Percentiles rank a stretch among this genome's conserved stretches.
Conservation (phyloP, 768 basidiomycete genomes). For the Mycena rosella region DNA sequence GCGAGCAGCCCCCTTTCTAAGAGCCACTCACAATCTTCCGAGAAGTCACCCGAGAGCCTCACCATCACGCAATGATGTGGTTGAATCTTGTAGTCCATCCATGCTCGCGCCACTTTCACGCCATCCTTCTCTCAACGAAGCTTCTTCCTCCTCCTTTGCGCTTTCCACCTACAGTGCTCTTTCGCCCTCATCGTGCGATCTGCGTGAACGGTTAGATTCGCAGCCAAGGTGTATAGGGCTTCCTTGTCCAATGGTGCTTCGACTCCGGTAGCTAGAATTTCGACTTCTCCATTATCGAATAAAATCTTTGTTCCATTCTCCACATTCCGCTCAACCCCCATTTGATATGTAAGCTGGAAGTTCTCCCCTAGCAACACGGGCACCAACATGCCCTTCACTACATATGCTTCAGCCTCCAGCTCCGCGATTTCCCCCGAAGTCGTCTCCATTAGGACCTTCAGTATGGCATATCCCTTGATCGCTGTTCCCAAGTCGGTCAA, state of each 20-base stretch:
- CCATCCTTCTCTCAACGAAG: neutral
- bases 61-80: neutral
- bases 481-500: neutral
- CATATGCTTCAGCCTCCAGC: neutral
- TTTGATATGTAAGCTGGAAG: neutral
- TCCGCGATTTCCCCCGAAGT: neutral
- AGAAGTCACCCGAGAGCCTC: neutral
- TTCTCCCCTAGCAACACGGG: neutral
- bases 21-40: neutral
- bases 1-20: neutral
- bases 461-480: neutral
- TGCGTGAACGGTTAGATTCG: neutral
- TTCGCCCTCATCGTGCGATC: neutral
- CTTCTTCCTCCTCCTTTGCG: neutral
- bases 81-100: neutral
- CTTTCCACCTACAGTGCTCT: neutral
- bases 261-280: neutral
- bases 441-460: neutral
- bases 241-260: neutral
- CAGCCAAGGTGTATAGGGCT: neutral
- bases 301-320: neutral
- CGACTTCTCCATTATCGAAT: neutral
- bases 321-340: neutral
- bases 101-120: neutral
- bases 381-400: neutral